A percentile compares a stretch with the other conserved stretches of the same genome.
Evolutionary conservation across 2,329 filamentous ascomycete genomes (phyloP).

Genomic region (Karstenula rhodostoma): DNA sequence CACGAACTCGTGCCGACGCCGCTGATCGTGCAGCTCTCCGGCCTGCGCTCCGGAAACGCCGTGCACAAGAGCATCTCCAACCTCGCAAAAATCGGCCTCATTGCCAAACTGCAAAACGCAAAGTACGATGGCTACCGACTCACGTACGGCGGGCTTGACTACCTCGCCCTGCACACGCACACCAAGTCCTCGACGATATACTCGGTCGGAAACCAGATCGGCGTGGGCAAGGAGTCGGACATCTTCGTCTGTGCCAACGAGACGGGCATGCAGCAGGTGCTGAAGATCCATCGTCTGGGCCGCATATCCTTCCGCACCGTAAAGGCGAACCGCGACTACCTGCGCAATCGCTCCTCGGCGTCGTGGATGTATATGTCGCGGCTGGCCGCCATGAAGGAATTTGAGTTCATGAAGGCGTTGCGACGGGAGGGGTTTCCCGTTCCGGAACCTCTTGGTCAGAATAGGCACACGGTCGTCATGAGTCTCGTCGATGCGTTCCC

Average conservation of each 20-base stretch:
- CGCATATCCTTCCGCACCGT: conserved; percentile 97
- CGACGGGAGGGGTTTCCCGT: conserved; percentile 86
- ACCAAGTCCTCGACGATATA: conserved; percentile 82
- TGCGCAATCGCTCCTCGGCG: conserved; percentile 78
- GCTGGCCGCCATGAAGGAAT: conserved; percentile 92
- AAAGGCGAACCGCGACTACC: conserved; percentile 94
- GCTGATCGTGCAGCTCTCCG: conserved; percentile 83
- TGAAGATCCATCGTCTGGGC: conserved; percentile 96
- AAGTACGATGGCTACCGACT: conserved; percentile 97
- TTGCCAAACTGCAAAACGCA: conserved; percentile 91
- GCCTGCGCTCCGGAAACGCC: conserved; percentile 74
- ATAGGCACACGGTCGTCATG: conserved; percentile 96
- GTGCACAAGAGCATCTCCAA: conserved; percentile 88
- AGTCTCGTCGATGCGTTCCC: conserved; percentile 90
- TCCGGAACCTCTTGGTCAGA: conserved; percentile 86
- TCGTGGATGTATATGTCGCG: conserved; percentile 99
- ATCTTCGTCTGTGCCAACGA: conserved; percentile 92
- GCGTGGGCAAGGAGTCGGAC: conserved; percentile 97
- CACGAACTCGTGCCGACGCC: conserved; percentile 95
- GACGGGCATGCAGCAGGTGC: conserved; percentile 76
- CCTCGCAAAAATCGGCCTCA: conserved; percentile 89
- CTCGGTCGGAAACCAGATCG: conserved; percentile 92
- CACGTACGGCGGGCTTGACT: conserved; percentile 96
- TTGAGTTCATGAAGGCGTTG: conserved; percentile 90
- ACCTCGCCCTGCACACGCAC: conserved; percentile 92